phyloP scores from a whole-genome alignment of 495 filamentous ascomycete genomes.

The Bombardia bombarda region DNA sequence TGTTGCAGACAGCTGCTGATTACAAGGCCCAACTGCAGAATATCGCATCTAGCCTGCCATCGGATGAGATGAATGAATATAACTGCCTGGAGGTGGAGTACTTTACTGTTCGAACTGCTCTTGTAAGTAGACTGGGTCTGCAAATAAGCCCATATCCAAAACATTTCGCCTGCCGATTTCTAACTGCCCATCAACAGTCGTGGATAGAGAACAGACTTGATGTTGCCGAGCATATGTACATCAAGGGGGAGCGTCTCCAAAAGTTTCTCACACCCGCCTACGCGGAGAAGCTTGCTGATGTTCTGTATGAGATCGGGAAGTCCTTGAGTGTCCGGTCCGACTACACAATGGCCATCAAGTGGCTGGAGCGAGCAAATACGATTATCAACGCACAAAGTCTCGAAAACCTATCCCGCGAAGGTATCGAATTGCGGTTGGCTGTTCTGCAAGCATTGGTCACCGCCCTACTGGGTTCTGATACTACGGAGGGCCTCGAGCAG shows the following conservation, averaged over 20 bases:
- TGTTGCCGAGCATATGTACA: slow-evolving; percentile 70
- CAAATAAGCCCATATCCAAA: no score
- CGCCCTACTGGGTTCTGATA: slow-evolving; percentile 39
- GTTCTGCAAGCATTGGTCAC: slow-evolving; percentile 57
- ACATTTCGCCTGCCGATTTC: not conserved
- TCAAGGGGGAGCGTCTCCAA: slow-evolving; percentile 39
- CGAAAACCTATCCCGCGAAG: slow-evolving; percentile 49
- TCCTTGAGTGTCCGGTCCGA: slow-evolving; percentile 45
- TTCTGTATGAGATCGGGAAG: slow-evolving; percentile 65
- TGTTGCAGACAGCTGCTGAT: slow-evolving; percentile 55
- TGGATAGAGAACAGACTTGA: slow-evolving; percentile 65
- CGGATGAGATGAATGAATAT: slow-evolving; percentile 23
- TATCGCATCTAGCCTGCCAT: slow-evolving; percentile 15
- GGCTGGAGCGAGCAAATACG: slow-evolving; percentile 66
- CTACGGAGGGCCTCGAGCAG: slow-evolving; percentile 36
- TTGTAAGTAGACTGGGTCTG: slow-evolving; percentile 42
- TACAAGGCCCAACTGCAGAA: slow-evolving; percentile 51
- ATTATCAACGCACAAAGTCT: slow-evolving; percentile 48
- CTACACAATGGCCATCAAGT: slow-evolving; percentile 51
- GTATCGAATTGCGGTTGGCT: slow-evolving; percentile 55
- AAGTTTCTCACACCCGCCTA: slow-evolving; percentile 37
- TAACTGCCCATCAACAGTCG: slow-evolving; percentile 40
- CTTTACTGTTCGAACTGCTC: slow-evolving; percentile 55
- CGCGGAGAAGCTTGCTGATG: slow-evolving; percentile 60
- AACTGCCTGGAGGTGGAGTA: slow-evolving; percentile 54